Conservation (phyloP, 2,329 filamentous ascomycete genomes). For the Thermomyces lanuginosus region DNA sequence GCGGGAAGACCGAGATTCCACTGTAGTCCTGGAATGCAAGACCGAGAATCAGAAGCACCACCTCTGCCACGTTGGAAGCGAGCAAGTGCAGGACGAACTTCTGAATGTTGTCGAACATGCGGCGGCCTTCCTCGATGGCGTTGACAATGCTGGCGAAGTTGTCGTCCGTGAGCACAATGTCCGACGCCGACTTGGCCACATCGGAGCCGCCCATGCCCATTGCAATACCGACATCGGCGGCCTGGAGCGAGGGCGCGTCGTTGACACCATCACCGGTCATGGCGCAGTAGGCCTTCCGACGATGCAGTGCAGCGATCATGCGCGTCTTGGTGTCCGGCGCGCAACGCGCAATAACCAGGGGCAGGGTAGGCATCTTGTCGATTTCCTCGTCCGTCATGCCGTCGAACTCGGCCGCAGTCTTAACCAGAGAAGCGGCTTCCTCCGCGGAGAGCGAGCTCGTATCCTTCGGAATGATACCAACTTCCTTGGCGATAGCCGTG, state of each 20-base stretch:
- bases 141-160: constrained; percentile 78
- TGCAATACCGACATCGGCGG: constrained; percentile 71
- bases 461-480: constrained; percentile 38
- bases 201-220: constrained; percentile 77
- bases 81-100: constrained; percentile 72
- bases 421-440: constrained; percentile 34
- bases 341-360: constrained; percentile 68
- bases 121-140: constrained; percentile 64
- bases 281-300: constrained; percentile 58
- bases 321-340: constrained; percentile 74
- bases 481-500: constrained; percentile 40
- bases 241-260: constrained; percentile 64
- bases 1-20: constrained; percentile 63
- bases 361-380: constrained; percentile 54
- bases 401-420: constrained; percentile 42
- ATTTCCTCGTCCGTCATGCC: constrained; percentile 37
- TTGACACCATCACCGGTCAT: constrained; percentile 88
- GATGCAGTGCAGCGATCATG: constrained; percentile 77
- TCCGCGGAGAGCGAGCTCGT: constrained; percentile 29
- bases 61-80: constrained; percentile 68
- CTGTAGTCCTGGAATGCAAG: constrained; percentile 60
- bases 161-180: constrained; percentile 49
- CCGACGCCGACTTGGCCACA: constrained; percentile 66
- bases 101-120: constrained; percentile 80
- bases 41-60: constrained; percentile 62